Conservation (phyloP, 805 yeast species). For the Lipomyces yamadae region DNA sequence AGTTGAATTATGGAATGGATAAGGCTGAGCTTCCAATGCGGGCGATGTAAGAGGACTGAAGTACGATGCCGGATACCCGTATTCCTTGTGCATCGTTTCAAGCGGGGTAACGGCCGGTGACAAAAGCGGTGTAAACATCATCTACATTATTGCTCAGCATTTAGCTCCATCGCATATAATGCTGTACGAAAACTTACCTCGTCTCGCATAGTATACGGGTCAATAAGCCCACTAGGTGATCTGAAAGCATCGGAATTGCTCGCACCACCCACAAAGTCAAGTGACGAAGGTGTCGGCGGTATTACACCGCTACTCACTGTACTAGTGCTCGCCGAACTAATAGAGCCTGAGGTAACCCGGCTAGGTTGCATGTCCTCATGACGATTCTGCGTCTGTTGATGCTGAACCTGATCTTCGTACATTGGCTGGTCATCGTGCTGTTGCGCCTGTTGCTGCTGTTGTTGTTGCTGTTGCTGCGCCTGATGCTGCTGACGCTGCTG, state of each 20-base stretch:
- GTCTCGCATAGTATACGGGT: slow-evolving; percentile 23
- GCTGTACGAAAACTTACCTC: slow-evolving; percentile 15
- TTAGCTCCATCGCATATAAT: no score
- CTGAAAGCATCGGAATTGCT: slow-evolving; percentile 17
- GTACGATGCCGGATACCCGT: slow-evolving; percentile 26
- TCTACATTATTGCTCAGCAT: slow-evolving; percentile 3
- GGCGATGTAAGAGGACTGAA: slow-evolving; percentile 40
- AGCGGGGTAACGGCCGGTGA: slow-evolving; percentile 77
- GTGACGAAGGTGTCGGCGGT: slow-evolving; percentile 38
- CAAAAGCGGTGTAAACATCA: slow-evolving; percentile 68
- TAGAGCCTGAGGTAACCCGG: slow-evolving; percentile 1
- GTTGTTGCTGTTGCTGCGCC: slow-evolving; percentile 4
- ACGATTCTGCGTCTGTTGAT: neutral
- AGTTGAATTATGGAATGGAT: slow-evolving; percentile 17
- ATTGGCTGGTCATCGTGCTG: slow-evolving; percentile 12
- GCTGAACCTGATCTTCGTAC: slow-evolving; percentile 8
- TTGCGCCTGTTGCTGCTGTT: slow-evolving; percentile 10
- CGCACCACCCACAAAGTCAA: slow-evolving; percentile 18
- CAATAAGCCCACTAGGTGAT: slow-evolving; percentile 31
- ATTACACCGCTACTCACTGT: slow-evolving; percentile 9
- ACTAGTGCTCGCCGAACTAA: slow-evolving; percentile 7
- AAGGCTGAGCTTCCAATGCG: slow-evolving; percentile 37
- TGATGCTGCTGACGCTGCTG: slow-evolving; percentile 10
- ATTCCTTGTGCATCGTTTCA: slow-evolving; percentile 43
- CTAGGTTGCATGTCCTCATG: neutral